Percentiles rank a stretch among this genome's conserved stretches.
Evolutionary conservation across 2,329 filamentous ascomycete genomes (phyloP).

Genomic region (Hymenoscyphus salicellus): DNA sequence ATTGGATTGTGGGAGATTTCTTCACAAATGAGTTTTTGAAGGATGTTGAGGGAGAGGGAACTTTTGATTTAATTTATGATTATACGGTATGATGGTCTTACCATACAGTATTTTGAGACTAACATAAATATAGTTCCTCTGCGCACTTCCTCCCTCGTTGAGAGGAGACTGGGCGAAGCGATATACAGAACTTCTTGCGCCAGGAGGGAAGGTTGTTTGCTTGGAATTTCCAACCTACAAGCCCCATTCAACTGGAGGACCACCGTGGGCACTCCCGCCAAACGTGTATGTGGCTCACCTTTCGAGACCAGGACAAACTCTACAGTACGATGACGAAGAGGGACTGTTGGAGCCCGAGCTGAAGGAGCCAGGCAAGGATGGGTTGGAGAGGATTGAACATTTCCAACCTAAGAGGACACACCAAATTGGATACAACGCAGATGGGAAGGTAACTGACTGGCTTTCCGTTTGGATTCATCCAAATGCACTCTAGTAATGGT

Average conservation of each 20-base stretch:
- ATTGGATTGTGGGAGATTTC: conserved; percentile 63
- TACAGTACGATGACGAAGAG: conserved; percentile 58
- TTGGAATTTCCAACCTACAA: conserved; percentile 79
- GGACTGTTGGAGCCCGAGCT: conserved; percentile 48
- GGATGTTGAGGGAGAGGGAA: conserved; percentile 39
- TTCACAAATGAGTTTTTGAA: conserved; percentile 58
- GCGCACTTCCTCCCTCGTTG: conserved; percentile 54
- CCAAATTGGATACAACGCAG: conserved; percentile 43
- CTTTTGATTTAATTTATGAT: conserved; percentile 66
- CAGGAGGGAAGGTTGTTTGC: conserved; percentile 54
- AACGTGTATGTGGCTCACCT: conserved; percentile 72
- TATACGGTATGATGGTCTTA: conserved; percentile 51
- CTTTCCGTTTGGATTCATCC: conserved; percentile 52
- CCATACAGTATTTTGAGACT: neutral
- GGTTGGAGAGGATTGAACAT: conserved; percentile 46
- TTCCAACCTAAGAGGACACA: conserved; percentile 52
- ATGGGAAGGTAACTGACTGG: conserved; percentile 50
- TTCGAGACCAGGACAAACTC: conserved; percentile 62
- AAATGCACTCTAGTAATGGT: conserved; percentile 6
- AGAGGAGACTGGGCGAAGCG: conserved; percentile 54
- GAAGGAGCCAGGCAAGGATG: conserved; percentile 41
- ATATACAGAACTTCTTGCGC: conserved; percentile 49
- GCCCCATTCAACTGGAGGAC: conserved; percentile 60
- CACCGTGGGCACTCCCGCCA: conserved; percentile 68
- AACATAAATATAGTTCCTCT: conserved; percentile 52